Base-by-base conservation (phyloP, 306 rosid species). In the Abrus precatorius region DNA sequence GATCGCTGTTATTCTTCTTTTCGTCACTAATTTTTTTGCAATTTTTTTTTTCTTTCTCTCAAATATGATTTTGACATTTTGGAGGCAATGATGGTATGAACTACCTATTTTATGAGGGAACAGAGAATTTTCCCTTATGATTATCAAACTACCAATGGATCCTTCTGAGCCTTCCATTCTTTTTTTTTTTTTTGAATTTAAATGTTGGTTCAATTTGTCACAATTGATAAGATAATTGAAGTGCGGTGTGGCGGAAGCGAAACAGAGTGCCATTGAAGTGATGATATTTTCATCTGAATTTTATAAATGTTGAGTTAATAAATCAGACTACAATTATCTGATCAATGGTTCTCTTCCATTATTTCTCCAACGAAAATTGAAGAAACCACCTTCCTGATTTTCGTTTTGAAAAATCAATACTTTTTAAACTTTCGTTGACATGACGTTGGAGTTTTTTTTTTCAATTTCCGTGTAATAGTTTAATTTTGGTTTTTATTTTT, bases 261-360 rank as follows among this genome's bases (percentile, higher is more conserved):
- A 56, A 61, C 40, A 36, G 40, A 36, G 40, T 36, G 85, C 85
- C 75, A 53, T 87, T 86, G 97, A 90, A 62, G 69, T 91, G 95
- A 92, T 86, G 97, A 92, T 82, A 65, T 4, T 2, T 6, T 71
- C 5, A 72, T 77, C 92, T 63, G 92, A 92, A 92, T 59, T 73
- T 64, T 47, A 28, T 4, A 20, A n/a, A 34, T 94, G 97, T 90
- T 12, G 97, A 92, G 86, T 74, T 11, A 1, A 38, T 49, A 4
- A 27, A 56, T 84, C 94, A 94, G 97, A 94, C 98, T 94, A 94
- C 95, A 94, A 94, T 94, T 94, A 90, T 92, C 93, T 91, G 93
- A 91, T 92, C 97, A 86, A 76, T 84, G 87, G 82, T 79, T 89
- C 80, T 52, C 20, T 1, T 34, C 2, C 8, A 10, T 60, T 9